A percentile compares a stretch with the other conserved stretches of the same genome.
Evolutionary conservation across 1,139 yeast species (phyloP).

Genomic region (Diutina siamensis): DNA sequence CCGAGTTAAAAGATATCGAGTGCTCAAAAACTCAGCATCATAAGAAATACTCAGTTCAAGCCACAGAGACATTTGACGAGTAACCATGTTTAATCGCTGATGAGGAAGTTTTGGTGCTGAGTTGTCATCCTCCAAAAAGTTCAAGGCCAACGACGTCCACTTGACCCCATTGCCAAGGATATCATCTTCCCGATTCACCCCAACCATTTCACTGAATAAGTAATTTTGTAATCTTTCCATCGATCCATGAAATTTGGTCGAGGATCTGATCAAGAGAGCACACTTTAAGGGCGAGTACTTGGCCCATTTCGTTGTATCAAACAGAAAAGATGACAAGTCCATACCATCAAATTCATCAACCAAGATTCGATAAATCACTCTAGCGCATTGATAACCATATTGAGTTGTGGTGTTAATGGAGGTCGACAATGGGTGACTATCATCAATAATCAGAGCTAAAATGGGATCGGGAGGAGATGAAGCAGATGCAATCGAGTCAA

Average conservation of each 20-base stretch:
- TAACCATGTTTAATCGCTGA: constrained; percentile 50
- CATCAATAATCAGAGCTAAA: not conserved
- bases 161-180: constrained; percentile 31
- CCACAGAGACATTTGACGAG: constrained; percentile 43
- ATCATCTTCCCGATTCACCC: constrained; percentile 29
- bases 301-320: not conserved
- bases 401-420: not conserved
- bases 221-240: constrained; percentile 47
- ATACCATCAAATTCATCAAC: not conserved
- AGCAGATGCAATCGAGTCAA: not conserved
- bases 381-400: not conserved
- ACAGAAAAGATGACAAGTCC: not conserved
- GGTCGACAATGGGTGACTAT: not conserved
- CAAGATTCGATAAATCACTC: not conserved
- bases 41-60: constrained; percentile 51
- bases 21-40: constrained; percentile 37
- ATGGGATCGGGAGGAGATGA: not conserved
- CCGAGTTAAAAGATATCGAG: constrained; percentile 42
- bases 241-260: constrained; percentile 18
- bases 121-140: constrained; percentile 24
- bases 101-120: constrained; percentile 35
- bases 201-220: constrained; percentile 55
- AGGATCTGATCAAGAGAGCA: constrained; percentile 25
- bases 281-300: constrained; percentile 21
- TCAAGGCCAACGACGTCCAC: constrained; percentile 38